These are phyloP conservation scores for Peniophora sp. DNA, from an alignment of 1,284 basidiomycete species.

Conservation along the genomic window DNA sequence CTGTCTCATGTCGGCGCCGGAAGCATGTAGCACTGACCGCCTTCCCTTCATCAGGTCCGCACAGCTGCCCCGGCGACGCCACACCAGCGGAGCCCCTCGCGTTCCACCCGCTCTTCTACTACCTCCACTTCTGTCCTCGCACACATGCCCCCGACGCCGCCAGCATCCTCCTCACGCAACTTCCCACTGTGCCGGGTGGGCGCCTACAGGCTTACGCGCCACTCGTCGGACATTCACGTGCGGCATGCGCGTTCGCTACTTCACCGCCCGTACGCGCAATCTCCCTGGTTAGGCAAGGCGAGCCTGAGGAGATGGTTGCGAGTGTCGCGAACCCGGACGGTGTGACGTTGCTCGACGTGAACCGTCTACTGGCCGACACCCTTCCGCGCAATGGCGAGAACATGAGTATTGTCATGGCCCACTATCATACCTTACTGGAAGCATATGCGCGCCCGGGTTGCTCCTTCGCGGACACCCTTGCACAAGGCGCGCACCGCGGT, in stretches of 20 bases:
- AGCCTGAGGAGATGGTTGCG: constrained; percentile 18
- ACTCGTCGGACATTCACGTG: constrained; percentile 22
- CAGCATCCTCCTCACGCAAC: constrained; percentile 20
- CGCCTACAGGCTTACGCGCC: constrained; percentile 22
- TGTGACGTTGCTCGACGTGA: constrained; percentile 24
- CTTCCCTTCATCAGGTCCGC: not conserved
- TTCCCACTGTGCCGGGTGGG: constrained; percentile 25
- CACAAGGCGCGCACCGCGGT: constrained; percentile 13
- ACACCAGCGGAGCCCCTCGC: constrained; percentile 7
- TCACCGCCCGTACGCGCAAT: constrained; percentile 19
- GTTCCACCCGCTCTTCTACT: constrained; percentile 25
- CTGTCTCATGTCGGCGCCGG: no score
- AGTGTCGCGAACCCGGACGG: constrained; percentile 23
- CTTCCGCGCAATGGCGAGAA: constrained; percentile 18
- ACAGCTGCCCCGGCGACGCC: not conserved
- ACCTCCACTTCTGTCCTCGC: constrained; percentile 21
- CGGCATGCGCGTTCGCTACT: constrained; percentile 23
- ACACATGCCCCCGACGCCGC: constrained; percentile 15
- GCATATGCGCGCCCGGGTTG: constrained; percentile 14
- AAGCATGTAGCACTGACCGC: not conserved
- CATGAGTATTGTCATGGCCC: constrained; percentile 17
- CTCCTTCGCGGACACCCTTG: constrained; percentile 14
- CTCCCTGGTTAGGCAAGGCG: constrained; percentile 14
- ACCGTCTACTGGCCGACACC: constrained; percentile 22
- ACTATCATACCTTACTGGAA: constrained; percentile 20